A percentile compares a stretch with the other conserved stretches of the same genome.
phyloP scores from a whole-genome alignment of 139 green algal genomes.

The Coccomyxa sp. region DNA sequence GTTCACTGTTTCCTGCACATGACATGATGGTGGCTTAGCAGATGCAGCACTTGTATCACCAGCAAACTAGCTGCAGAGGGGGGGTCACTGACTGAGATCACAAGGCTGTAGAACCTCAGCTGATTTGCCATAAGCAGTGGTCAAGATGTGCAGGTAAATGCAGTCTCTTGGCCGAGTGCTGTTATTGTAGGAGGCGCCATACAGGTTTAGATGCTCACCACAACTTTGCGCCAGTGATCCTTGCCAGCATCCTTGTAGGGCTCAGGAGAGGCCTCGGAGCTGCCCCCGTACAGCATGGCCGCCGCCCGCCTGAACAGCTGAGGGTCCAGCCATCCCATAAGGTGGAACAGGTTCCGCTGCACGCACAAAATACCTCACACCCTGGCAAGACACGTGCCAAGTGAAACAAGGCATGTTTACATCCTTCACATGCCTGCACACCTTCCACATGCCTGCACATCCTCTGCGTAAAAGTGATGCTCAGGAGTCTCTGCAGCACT shows the following conservation, averaged over 20 bases:
- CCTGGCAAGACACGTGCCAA: not conserved
- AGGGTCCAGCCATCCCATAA: constrained; percentile 1
- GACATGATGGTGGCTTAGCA: not conserved
- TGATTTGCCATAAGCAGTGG: too few species aligned
- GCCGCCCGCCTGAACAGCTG: not conserved
- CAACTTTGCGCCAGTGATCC: constrained; percentile 1
- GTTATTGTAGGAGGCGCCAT: too few species aligned
- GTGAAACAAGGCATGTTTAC: not conserved
- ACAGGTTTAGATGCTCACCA: not conserved
- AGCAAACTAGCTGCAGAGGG: too few species aligned
- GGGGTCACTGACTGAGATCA: too few species aligned
- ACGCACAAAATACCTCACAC: not conserved
- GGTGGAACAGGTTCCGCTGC: constrained; percentile 5
- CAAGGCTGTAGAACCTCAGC: too few species aligned
- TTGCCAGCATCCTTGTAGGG: not conserved
- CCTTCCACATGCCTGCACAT: too few species aligned
- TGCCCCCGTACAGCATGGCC: not conserved
- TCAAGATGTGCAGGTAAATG: too few species aligned
- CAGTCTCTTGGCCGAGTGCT: too few species aligned
- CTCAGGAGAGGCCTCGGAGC: not conserved
- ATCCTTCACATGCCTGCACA: not conserved
- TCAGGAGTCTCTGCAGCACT: too few species aligned
- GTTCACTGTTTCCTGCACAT: not conserved
- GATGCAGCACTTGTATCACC: too few species aligned
- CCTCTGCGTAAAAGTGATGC: too few species aligned